phyloP scores from a whole-genome alignment of 2,329 filamentous ascomycete species.

The Sclerotinia trifoliorum region DNA sequence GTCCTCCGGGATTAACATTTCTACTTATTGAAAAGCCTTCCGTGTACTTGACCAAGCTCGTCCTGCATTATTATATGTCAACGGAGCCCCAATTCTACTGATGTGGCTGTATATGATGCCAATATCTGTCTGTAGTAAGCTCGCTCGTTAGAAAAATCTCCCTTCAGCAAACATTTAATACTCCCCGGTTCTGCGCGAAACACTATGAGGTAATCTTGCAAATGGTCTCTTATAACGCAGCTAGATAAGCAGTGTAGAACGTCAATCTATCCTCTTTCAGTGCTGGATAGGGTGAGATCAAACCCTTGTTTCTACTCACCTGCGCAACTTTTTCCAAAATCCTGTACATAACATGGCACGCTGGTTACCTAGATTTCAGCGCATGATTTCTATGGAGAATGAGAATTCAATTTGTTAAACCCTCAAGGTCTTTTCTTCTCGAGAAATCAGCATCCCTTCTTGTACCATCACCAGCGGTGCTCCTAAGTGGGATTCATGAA shows the following conservation, averaged over 20 bases:
- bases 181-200: accelerated
- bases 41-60: not conserved
- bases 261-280: not conserved
- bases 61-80: too few species aligned
- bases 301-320: conserved; percentile 18
- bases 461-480: conserved; percentile 29
- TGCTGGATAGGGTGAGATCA: not conserved
- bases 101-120: not conserved
- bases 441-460: conserved; percentile 33
- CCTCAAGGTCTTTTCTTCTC: conserved; percentile 31
- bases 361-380: not conserved
- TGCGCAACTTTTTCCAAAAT: conserved; percentile 36
- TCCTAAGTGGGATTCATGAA: conserved; percentile 30
- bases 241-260: too few species aligned
- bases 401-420: conserved; percentile 34
- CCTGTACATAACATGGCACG: conserved; percentile 23
- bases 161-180: not conserved
- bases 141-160: not conserved
- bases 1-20: conserved; percentile 10
- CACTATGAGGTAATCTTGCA: accelerated
- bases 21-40: not conserved
- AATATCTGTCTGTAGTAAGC: not conserved
- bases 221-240: not conserved
- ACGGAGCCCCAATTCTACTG: not conserved
- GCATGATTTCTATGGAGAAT: conserved; percentile 30